Base-by-base conservation (phyloP, 805 yeast species). In the Scheffersomyces stipitis region DNA sequence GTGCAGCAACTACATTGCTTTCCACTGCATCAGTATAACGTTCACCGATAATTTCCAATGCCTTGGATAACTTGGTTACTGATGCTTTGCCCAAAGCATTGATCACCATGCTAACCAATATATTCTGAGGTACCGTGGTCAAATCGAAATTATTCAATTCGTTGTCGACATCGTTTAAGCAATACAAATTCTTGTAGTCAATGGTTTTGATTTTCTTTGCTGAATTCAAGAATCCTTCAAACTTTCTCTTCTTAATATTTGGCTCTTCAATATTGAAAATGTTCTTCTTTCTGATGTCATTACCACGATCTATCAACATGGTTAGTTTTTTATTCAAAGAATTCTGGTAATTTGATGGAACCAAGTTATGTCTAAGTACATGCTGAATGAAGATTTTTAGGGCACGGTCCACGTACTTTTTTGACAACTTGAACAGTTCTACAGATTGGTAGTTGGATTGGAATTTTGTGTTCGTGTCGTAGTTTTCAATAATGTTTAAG, bases 71-170 rank as follows among this genome's bases (percentile, higher is more conserved):
- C 40, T 71, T 74, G 3, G 66, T 66, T 0, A 72, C 62, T 33
- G 76, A 75, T 0, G 78, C 76, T 29, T 73, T 73, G 13, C 71
- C 65, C 38, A 93, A 66, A 0, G 96, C 88, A 1, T 77, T 75
- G 38, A 77, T 65, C 12, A 83, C 86, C 73, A 83, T 81, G 30
- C 76, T 73, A 15, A 73, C 73, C 38, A 89, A 73, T 1, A 83
- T 69, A 34, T 79, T 78, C 15, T 74, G 75, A 4, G 93, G 83
- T 5, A 93, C 64, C 7, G 76, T 64, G 2, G 86, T 71, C 37
- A 87, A 76, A 56, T 91, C 91, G 53, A 87, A 83, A 26, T 73
- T 72, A 22, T 78, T 73, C 40, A 86, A 64, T 33, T 81, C 81
- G 51, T 82, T 80, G 28, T 66, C 61, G 22, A 79, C 65, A 27